phyloP scores from a whole-genome alignment of 2,329 filamentous ascomycete genomes.

The Cladosporium sp. region DNA sequence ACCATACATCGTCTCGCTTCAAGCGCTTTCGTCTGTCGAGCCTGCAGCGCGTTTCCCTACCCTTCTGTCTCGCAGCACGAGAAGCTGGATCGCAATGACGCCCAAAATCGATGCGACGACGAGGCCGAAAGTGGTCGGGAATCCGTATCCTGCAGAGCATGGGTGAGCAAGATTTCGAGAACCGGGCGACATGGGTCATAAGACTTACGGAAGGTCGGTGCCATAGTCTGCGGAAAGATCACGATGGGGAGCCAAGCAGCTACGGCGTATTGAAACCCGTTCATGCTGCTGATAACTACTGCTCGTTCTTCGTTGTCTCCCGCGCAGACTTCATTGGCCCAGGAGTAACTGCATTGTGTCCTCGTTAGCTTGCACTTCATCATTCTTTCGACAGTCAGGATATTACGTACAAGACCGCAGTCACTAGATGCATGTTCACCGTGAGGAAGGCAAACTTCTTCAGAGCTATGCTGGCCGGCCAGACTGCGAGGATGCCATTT shows the following conservation, averaged over 20 bases:
- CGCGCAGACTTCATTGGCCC: constrained; percentile 49
- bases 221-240: constrained; percentile 20
- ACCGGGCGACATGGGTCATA: background rate
- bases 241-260: constrained; percentile 63
- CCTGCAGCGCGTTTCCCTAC: background rate
- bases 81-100: background rate
- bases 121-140: constrained; percentile 17
- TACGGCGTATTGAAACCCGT: constrained; percentile 67
- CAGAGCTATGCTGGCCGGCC: constrained; percentile 8
- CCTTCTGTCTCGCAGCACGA: background rate
- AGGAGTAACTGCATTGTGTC: background rate
- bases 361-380: background rate
- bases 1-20: background rate
- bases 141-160: constrained; percentile 14
- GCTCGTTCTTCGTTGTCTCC: constrained; percentile 64
- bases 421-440: constrained; percentile 14
- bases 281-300: constrained; percentile 64
- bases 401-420: constrained; percentile 16
- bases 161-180: background rate
- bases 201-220: constrained; percentile 7
- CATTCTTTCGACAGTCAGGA: background rate
- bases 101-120: constrained; percentile 8
- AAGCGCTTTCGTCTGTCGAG: background rate
- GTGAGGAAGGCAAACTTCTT: constrained; percentile 18
- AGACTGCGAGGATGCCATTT: constrained; percentile 18